Evolutionary conservation across 352 stramenopile species (phyloP), one percentile per base, ranked within the genome.

Genomic region (Phytopythium sindhum): DNA sequence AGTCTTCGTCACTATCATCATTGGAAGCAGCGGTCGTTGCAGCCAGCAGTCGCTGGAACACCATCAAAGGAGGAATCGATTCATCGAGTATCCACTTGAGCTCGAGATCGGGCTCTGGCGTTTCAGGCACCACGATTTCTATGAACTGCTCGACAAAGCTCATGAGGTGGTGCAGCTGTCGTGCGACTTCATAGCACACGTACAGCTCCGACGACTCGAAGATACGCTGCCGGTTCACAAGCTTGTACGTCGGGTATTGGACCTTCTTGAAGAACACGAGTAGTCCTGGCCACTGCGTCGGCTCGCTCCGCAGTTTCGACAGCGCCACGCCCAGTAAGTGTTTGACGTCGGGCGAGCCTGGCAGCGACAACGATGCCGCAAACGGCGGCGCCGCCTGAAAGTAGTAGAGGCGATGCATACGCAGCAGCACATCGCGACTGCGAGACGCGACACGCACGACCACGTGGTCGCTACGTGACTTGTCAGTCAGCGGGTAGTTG

Each of bases 401-500:
- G 58, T 95, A 93, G 48, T 88, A 89, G 0, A 95, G 66, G 1
- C 80, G 75, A 64, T 92, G 86, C 72, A 95, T 87, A 4, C 86
- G 75, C 5, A 75, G 61, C 52, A 95, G 84, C 14, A 89, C 44
- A 57, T 87, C 77, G 9, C 73, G 77, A 3, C 63, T 70, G 0
- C 56, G 61, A 8, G 76, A 65, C 14, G 77, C 72, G 48, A 91
- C 72, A 17, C 75, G 74, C 17, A 91, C 63, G 2, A 78, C 73
- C 52, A 91, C 67, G 33, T 90, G 65, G 39, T 90, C 70, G 8
- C 63, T 61, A 1, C 74, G 73, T 14, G 37, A 58, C 26, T 75
- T 82, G 12, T 47, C 67, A 2, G 47, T 12, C 17, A 89, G 55
- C 19, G 78, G 71, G 50, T 83, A 86, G 19, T 53, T 61, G 8